Evolutionary conservation across 768 basidiomycete species (phyloP), one percentile per base, ranked within the genome.

Genomic region (Boletus rubroflammeus): DNA sequence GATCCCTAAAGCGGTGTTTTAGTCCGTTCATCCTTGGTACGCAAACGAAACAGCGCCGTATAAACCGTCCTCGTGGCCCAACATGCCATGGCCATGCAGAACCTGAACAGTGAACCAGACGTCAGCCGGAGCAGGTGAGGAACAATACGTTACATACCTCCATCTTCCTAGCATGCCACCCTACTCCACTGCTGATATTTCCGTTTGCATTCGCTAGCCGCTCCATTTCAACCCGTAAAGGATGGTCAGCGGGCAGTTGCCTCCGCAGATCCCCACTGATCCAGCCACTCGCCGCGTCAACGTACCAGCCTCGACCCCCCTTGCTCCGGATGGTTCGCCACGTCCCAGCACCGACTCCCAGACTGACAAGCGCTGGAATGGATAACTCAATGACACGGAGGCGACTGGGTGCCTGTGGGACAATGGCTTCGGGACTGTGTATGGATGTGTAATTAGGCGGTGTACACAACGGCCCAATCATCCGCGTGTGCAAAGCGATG

Each of bases 121-220:
- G 42, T 61, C 34, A 54, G 32, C 29, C 29, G 25, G 26, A 26
- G 51, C 19, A 32, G 55, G 17, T 19, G 46, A 40, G 10, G 6
- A 57, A 47, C 4, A 5, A 17, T 45, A 56, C 25, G n/a, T 36
- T n/a, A 73, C 86, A 53, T 62, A 92, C 90, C 82, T 97, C 94
- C 91, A 97, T 93, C 75, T 99, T 99, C 54, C 95, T 75, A 21
- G 90, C 85, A 72, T 97, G 93, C 94, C 95, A 98, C 1, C 96
- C 96, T 6, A 96, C 82, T 4, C 88, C 89, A 63, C 88, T 91
- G 67, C 80, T 88, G n/a, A 96, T 92, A 63, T 91, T 90, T 9
- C 93, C 92, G 59, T 91, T 90, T 5, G 89, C 85, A 53, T 85
- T 78, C 10, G 90, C 84, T 21, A 97, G 74, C 49, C 80, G 78